Evolutionary conservation across 2,329 filamentous ascomycete species (phyloP), one percentile per base, ranked within the genome.

Genomic region (Hypoxylon sp.): DNA sequence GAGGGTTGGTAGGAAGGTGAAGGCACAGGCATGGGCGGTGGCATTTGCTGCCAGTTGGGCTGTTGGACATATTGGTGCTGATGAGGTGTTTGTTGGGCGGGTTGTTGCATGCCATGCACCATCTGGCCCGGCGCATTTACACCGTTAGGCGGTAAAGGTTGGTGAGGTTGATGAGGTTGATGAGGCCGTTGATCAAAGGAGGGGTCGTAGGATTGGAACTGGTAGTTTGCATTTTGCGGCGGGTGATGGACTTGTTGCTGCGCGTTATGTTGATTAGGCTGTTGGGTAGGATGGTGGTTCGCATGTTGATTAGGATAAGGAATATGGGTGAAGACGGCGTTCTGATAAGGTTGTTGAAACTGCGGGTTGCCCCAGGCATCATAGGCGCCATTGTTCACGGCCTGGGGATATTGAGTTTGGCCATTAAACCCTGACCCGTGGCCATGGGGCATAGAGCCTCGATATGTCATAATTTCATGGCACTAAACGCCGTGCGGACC

Each of bases 1-100:
- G 64, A 50, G 13, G 59, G 35, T 50, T 67, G 70, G 35, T 71
- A 63, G 71, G 88, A 72, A 78, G 91, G 57, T 86, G 87, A 76
- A 83, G 85, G 63, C 54, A 73, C 66, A 8, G 74, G 71, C 60
- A 73, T 69, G 5, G 75, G 77, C 31, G 75, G 75, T 4, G 73
- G 72, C 69, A 76, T 74, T 4, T 73, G 74, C 14, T 76, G 73
- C 70, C 74, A 75, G 50, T 70, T 62, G 42, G 72, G 65, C 35
- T 81, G 78, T 53, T 79, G 77, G 39, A 74, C 71, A 70, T 80
- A 78, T 24, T 78, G 74, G 33, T 75, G 76, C 64, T 69, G 71
- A 75, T 80, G 71, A 59, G 80, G 79, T 26, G 79, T 76, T 52
- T 81, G 78, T 44, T 79, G 78, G 37, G 76, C 73, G 17, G 81